Evolutionary conservation across 2,329 filamentous ascomycete genomes (phyloP), one percentile per base, ranked within the genome.

Genomic region (Neonectria hederae): DNA sequence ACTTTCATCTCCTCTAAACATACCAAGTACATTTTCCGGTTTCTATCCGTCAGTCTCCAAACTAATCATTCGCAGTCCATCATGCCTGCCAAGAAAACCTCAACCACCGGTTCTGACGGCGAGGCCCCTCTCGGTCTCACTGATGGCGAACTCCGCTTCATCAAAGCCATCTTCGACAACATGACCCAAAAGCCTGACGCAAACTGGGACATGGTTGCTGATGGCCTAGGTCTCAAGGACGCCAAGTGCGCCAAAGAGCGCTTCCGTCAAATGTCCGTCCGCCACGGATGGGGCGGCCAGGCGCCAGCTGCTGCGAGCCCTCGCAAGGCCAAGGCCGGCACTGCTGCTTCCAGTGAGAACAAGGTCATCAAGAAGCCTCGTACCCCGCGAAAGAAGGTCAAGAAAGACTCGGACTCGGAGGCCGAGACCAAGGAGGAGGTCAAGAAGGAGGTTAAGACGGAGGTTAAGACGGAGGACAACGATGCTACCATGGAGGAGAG

Each of bases 151-250:
- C 69, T 78, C 45, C 74, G 76, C 30, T 80, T 82, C 70, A 75
- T 82, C 70, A 79, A 80, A 59, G 76, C 77, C 13, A 72, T 82
- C 42, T 81, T 82, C 63, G 76, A 80, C 68, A 78, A 81, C 68
- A 80, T 82, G 76, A 78, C 71, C 5, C 69, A 76, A 46, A 80
- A 79, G 65, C 79, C 78, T 7, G 77, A 81, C 8, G 76, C 82
- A 28, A 73, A 84, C 70, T 84, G 78, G 75, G 72, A 78, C 17
- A 67, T 72, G 1, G 77, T 84, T 43, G 82, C 81, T 5, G 9
- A 45, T 2, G 68, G 73, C 13, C 66, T 80, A 14, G 75, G 74
- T 4, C 76, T 83, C 57, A 81, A 82, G 62, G 77, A 81, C 53
- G 78, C 74, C 54, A 81, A 79, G 53, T 81, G 79, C 62, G 80